Base-by-base conservation (phyloP, 108 stramenopile genomes). In the Nitzschia sp. region DNA sequence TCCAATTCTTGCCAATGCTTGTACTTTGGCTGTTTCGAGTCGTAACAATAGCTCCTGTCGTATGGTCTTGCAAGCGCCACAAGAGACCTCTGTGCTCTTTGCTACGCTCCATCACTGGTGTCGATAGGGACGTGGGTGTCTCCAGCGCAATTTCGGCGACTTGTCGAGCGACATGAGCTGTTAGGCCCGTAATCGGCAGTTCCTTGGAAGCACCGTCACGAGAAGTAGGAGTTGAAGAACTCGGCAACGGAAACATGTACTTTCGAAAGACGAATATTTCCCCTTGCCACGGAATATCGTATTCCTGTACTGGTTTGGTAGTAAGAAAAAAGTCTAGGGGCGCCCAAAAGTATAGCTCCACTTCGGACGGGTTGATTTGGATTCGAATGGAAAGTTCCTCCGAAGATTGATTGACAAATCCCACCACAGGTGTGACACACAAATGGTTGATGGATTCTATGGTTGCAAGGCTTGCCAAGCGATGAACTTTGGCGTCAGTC, bases 351-450 rank as follows among this genome's bases (percentile, higher is more conserved):
- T 74, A 85, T 30, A 73, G 74, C 36, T 88, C 84, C 28, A 92
- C 90, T 58, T 91, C 90, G n/a, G 59, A 35, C 28, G 45, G 42
- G 36, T 82, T 84, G 63, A 85, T 28, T 29, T 68, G 63, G 82
- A 70, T 27, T 58, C 38, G 2, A 13, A 1, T 2, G 26, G 64
- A 45, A 61, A 51, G 8, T 65, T 54, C 47, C 11, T 57, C 36
- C 38, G 53, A 0, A 31, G 17, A 45, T 36, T 47, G 38, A 24
- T 32, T 47, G 28, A 47, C 23, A 27, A 53, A 33, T 4, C 72
- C 90, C 15, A 92, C 78, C 24, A 92, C 69, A 8, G 90, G 87
- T 8, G 85, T 87, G 8, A 92, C 90, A 38, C 81, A 89, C 15
- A 89, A 54, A 19, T 71, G 72, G 27, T 77, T 58, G 23, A 75